phyloP scores from a whole-genome alignment of 768 basidiomycete genomes.

The Lentinula sp. region DNA sequence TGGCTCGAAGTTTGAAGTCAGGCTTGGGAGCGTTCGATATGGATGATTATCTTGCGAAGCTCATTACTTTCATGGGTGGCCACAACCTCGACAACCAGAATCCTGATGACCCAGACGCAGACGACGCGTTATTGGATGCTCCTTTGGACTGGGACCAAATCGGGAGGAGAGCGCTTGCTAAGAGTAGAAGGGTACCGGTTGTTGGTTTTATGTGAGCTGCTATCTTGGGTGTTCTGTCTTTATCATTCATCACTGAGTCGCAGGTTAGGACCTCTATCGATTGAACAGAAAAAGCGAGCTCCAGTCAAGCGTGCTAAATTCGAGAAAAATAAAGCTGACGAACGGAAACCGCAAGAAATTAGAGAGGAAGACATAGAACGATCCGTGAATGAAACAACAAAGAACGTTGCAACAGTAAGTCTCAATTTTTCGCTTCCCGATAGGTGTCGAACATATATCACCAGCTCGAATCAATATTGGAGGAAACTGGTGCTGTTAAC shows the following conservation, averaged over 20 bases:
- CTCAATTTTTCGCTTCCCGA: neutral
- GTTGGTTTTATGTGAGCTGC: conserved; percentile 81
- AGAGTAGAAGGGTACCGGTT: conserved; percentile 72
- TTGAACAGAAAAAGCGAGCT: conserved; percentile 77
- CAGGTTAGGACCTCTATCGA: conserved; percentile 88
- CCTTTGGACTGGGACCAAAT: conserved; percentile 80
- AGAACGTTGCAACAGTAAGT: conserved; percentile 72
- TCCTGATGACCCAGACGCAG: conserved; percentile 43
- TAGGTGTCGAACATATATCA: neutral
- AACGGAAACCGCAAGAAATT: conserved; percentile 71
- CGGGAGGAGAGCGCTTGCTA: conserved; percentile 76
- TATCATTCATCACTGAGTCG: conserved; percentile 11
- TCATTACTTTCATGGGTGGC: conserved; percentile 75
- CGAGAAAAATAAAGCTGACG: conserved; percentile 67
- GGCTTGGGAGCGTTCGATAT: conserved; percentile 86
- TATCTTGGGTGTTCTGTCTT: neutral
- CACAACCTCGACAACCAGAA: conserved; percentile 41
- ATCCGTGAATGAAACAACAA: conserved; percentile 84
- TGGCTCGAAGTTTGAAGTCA: conserved; percentile 89
- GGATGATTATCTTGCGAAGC: conserved; percentile 80
- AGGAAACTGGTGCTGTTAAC: conserved; percentile 49
- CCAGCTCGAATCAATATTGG: conserved; percentile 61
- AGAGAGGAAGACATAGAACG: conserved; percentile 77
- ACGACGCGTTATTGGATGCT: conserved; percentile 26
- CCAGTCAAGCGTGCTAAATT: conserved; percentile 55